Evolutionary conservation across 2,329 filamentous ascomycete species (phyloP).

Genomic region (Cercospora zeae-maydis): DNA sequence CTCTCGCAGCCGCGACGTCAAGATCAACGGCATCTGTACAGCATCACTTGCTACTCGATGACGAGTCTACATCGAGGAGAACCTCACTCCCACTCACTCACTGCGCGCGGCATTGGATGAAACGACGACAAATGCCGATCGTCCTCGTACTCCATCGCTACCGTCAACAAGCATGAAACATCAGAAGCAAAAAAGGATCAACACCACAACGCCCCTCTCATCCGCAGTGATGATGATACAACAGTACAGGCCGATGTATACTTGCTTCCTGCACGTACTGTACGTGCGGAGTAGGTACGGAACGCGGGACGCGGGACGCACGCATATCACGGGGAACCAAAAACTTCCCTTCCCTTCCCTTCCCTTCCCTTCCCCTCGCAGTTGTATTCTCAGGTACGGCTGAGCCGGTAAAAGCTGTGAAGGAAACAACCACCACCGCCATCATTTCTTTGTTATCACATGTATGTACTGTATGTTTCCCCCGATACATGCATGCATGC

Average conservation of each 20-base stretch:
- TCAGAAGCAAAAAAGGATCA: too few species aligned
- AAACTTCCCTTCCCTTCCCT: not conserved
- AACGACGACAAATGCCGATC: not conserved
- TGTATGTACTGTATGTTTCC: too few species aligned
- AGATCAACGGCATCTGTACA: not conserved
- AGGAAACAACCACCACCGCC: not conserved
- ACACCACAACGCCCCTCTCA: too few species aligned
- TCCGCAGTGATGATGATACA: not conserved
- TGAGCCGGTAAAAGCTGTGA: not conserved
- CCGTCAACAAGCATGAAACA: not conserved
- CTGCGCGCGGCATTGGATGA: too few species aligned
- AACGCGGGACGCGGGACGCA: not conserved
- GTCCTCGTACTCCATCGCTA: not conserved
- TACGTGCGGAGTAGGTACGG: not conserved
- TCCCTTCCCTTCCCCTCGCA: not conserved
- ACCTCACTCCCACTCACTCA: too few species aligned
- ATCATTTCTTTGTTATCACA: too few species aligned
- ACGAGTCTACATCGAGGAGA: not conserved
- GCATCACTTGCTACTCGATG: not conserved
- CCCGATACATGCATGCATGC: too few species aligned
- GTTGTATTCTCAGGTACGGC: not conserved
- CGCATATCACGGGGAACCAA: not conserved
- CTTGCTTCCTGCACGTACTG: not conserved
- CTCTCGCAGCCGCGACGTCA: not conserved
- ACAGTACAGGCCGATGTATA: too few species aligned